phyloP scores from a whole-genome alignment of 2,329 filamentous ascomycete genomes.

The Clonostachys rosea region DNA sequence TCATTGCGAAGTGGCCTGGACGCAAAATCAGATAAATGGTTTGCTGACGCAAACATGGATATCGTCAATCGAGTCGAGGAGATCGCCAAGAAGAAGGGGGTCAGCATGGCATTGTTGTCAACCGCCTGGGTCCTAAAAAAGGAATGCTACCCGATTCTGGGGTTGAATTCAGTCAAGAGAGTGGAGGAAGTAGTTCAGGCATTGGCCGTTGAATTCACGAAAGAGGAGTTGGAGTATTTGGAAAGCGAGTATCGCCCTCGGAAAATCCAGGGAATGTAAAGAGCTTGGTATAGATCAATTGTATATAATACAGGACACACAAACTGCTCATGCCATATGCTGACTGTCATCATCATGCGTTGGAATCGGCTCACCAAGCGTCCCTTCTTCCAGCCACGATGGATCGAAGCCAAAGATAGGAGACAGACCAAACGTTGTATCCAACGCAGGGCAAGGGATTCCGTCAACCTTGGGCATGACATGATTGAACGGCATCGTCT shows the following conservation, averaged over 20 bases:
- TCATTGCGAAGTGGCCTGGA: conserved; percentile 8
- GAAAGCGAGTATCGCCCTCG: conserved; percentile 59
- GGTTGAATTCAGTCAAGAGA: conserved; percentile 52
- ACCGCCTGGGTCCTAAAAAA: conserved; percentile 57
- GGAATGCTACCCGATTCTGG: conserved; percentile 54
- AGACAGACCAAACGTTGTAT: conserved; percentile 18
- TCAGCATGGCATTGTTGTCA: conserved; percentile 60
- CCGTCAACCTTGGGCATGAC: background rate
- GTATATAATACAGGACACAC: background rate
- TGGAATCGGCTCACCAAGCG: too few species aligned
- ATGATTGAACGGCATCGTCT: background rate
- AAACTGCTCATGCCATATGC: background rate
- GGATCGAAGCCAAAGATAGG: conserved; percentile 19
- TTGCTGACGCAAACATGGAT: conserved; percentile 16
- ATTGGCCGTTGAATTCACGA: conserved; percentile 39
- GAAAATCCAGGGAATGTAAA: conserved; percentile 25
- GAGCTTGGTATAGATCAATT: background rate
- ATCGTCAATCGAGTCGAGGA: conserved; percentile 38
- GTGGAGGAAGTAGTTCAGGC: conserved; percentile 55
- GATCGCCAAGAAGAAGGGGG: conserved; percentile 49
- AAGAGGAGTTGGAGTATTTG: conserved; percentile 56
- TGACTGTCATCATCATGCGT: too few species aligned
- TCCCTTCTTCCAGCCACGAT: conserved; percentile 2
- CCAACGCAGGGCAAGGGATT: background rate
- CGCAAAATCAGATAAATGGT: conserved; percentile 13